Evolutionary conservation across 768 basidiomycete species (phyloP).

Genomic region (Albatrellus ellisii): DNA sequence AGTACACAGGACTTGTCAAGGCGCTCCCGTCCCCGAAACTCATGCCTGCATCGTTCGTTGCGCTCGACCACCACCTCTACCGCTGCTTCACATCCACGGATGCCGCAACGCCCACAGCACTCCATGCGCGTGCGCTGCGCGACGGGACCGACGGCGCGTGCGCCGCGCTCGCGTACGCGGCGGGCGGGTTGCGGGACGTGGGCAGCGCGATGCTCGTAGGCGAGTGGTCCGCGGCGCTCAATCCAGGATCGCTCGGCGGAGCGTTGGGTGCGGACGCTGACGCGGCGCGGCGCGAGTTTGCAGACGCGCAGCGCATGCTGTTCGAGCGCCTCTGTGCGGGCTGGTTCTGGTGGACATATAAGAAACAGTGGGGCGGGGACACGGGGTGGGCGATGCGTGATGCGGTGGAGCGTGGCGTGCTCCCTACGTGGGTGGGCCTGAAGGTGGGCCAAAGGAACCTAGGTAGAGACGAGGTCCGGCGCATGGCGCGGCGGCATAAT

Average conservation of each 20-base stretch:
- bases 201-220: conserved; percentile 53
- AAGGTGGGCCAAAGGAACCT: conserved; percentile 11
- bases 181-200: conserved; percentile 21
- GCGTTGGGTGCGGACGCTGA: conserved; percentile 28
- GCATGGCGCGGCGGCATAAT: conserved; percentile 22
- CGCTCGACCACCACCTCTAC: conserved; percentile 76
- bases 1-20: conserved; percentile 33
- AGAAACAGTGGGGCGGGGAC: conserved; percentile 53
- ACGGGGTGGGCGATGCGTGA: conserved; percentile 65
- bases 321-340: conserved; percentile 56
- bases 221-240: conserved; percentile 71
- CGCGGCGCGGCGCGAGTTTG: conserved; percentile 32
- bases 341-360: conserved; percentile 81
- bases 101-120: conserved; percentile 33
- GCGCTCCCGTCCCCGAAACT: neutral
- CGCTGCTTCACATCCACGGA: conserved; percentile 64
- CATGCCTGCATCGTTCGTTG: conserved; percentile 22
- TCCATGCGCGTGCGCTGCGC: conserved; percentile 38
- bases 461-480: conserved; percentile 21
- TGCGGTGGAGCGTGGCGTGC: conserved; percentile 45
- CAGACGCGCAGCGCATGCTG: conserved; percentile 49
- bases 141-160: conserved; percentile 27
- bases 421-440: conserved; percentile 27
- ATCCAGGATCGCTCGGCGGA: conserved; percentile 45
- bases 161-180: conserved; percentile 25